These are phyloP conservation scores for Irineochytrium annulatum DNA, from an alignment of 192 early-diverging fungal species.

Conservation along the genomic window DNA sequence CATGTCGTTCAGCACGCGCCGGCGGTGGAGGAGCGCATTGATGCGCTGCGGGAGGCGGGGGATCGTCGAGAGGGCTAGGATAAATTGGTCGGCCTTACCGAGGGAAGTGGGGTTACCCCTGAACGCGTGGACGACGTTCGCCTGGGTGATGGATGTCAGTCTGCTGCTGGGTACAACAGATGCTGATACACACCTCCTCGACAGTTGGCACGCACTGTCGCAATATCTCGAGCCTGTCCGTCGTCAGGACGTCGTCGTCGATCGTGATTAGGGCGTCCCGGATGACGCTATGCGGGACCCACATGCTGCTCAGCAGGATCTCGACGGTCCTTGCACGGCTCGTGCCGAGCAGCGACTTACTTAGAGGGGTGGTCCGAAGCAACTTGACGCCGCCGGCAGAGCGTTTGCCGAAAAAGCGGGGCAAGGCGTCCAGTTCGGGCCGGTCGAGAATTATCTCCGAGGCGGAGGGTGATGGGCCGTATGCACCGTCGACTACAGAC, in stretches of 20 bases:
- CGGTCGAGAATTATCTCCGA: too few relatives aligned
- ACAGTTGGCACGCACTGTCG: slow-evolving; percentile 31
- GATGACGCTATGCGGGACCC: slow-evolving; percentile 21
- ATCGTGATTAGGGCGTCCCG: slow-evolving; percentile 30
- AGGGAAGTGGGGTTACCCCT: slow-evolving; percentile 35
- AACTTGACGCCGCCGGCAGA: too few relatives aligned
- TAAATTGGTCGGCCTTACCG: slow-evolving; percentile 42
- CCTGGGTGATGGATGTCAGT: not conserved
- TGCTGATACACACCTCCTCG: slow-evolving; percentile 15
- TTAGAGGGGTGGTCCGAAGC: too few relatives aligned
- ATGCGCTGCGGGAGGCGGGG: slow-evolving; percentile 32
- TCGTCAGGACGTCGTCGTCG: slow-evolving; percentile 32
- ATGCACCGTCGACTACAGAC: too few relatives aligned
- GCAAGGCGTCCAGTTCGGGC: too few relatives aligned
- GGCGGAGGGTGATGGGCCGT: too few relatives aligned
- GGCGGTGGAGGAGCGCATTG: slow-evolving; percentile 35
- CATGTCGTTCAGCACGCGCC: slow-evolving; percentile 37
- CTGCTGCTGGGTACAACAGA: not conserved
- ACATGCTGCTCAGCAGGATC: not conserved
- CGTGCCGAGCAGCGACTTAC: not conserved
- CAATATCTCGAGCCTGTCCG: slow-evolving; percentile 31
- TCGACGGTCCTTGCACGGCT: not conserved
- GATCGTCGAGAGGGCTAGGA: slow-evolving; percentile 31
- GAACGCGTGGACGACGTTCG: slow-evolving; percentile 39
- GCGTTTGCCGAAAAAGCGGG: too few relatives aligned